Base-by-base conservation (phyloP, 1,284 basidiomycete genomes). In the Cutaneotrichosporon sp. region DNA sequence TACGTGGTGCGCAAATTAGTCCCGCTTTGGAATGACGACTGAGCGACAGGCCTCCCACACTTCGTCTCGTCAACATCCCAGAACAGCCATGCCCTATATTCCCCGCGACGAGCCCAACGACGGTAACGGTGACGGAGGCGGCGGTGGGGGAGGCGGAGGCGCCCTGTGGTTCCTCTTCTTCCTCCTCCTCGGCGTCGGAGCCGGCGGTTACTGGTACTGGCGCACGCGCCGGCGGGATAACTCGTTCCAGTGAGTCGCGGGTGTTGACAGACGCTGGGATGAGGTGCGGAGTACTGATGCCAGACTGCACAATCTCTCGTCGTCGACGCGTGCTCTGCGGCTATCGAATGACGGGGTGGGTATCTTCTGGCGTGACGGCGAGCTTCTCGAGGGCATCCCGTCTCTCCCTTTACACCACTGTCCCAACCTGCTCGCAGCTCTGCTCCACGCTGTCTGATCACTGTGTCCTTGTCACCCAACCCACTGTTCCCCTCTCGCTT, bases 331-430 rank as follows among this genome's bases (percentile, higher is more conserved):
- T 7, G n/a, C 45, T 5, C 31, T 52, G 25, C 46, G 54, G 17
- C 51, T 62, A n/a, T 58, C 53, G 7, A 54, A 62, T 22, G 59
- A 62, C 33, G 61, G 59, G 14, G 61, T 62, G 41, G 33, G 61
- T 59, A 2, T n/a, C 34, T 6, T 12, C 25, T n/a, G n/a, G n/a
- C n/a, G n/a, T n/a, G n/a, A n/a, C n/a, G n/a, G n/a, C n/a, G n/a
- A n/a, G n/a, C n/a, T n/a, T n/a, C n/a, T n/a, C n/a, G n/a, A n/a
- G n/a, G n/a, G n/a, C n/a, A n/a, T n/a, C n/a, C n/a, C n/a, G n/a
- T n/a, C n/a, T n/a, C n/a, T n/a, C n/a, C n/a, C n/a, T n/a, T n/a
- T n/a, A n/a, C n/a, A n/a, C n/a, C n/a, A n/a, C n/a, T 51, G 34
- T 44, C 38, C 17, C 38, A n/a, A 25, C 29, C 12, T 44, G 31